Evolutionary conservation across 2,329 filamentous ascomycete species (phyloP).

Genomic region (Trichoderma brevicompactum): DNA sequence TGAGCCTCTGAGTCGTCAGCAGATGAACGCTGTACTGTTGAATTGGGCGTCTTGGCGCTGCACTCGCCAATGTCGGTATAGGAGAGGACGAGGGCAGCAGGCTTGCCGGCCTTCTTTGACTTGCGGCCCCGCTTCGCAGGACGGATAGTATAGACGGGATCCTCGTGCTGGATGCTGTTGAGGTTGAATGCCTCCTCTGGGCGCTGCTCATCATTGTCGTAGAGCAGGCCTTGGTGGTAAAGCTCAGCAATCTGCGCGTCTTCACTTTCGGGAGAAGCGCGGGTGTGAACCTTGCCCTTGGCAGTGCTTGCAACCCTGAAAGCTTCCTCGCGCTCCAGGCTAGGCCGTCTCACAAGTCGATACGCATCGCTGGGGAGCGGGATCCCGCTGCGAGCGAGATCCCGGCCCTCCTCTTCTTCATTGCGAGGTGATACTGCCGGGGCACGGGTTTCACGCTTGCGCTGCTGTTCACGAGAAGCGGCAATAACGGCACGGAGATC

Average conservation of each 20-base stretch:
- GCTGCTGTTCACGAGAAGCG: slow-evolving; percentile 2
- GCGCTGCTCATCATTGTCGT: slow-evolving; percentile 46
- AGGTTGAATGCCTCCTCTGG: slow-evolving; percentile 44
- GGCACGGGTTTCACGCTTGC: slow-evolving; percentile 10
- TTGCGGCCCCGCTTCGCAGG: slow-evolving; percentile 42
- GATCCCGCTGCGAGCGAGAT: slow-evolving; percentile 43
- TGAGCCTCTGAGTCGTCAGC: slow-evolving; percentile 29
- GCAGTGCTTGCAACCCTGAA: slow-evolving; percentile 49
- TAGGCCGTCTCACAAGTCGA: slow-evolving; percentile 44
- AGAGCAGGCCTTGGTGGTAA: slow-evolving; percentile 51
- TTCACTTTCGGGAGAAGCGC: slow-evolving; percentile 34
- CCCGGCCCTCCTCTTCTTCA: slow-evolving; percentile 41
- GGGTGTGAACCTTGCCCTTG: slow-evolving; percentile 39
- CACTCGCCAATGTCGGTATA: slow-evolving; percentile 50
- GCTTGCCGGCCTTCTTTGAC: slow-evolving; percentile 35
- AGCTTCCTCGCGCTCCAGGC: slow-evolving; percentile 53
- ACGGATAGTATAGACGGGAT: slow-evolving; percentile 46
- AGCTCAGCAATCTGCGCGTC: slow-evolving; percentile 48
- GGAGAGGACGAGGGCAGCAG: slow-evolving; percentile 47
- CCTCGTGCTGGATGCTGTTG: slow-evolving; percentile 46
- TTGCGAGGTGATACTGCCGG: slow-evolving; percentile 19
- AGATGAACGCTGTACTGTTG: slow-evolving; percentile 39
- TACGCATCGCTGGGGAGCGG: slow-evolving; percentile 45
- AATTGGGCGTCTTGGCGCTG: slow-evolving; percentile 38
- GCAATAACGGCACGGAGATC: slow-evolving; percentile 23